Percentiles rank a stretch among this genome's conserved stretches.
Evolutionary conservation across 768 basidiomycete species (phyloP).

Genomic region (Crucibulum laeve): DNA sequence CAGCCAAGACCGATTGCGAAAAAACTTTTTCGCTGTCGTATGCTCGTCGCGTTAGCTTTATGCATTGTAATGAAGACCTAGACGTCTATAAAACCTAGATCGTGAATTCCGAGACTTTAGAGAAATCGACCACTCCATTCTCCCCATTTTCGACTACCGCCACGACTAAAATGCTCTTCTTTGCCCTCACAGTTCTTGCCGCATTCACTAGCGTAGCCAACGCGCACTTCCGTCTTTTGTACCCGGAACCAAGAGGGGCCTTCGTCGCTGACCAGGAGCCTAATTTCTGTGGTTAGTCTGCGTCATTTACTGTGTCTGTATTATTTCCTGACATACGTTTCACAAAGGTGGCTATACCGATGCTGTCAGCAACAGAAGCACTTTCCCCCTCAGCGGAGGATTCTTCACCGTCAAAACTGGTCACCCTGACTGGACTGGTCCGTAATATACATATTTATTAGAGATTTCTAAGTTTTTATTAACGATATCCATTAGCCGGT

Average conservation of each 20-base stretch:
- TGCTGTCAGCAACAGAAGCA: constrained; percentile 50
- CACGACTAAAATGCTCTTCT: constrained; percentile 4
- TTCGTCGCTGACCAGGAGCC: constrained; percentile 56
- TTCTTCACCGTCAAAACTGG: constrained; percentile 56
- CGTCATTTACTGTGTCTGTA: background rate
- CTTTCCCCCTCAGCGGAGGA: constrained; percentile 63
- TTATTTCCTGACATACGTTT: background rate
- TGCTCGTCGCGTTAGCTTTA: no score
- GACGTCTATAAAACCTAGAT: background rate
- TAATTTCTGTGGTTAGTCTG: constrained; percentile 60
- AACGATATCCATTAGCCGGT: constrained; percentile 32
- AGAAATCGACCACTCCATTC: constrained; percentile 5
- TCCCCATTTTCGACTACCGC: background rate
- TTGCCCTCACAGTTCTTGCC: constrained; percentile 2
- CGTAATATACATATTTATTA: constrained; percentile 17
- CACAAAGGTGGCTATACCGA: constrained; percentile 31
- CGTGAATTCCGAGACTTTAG: background rate
- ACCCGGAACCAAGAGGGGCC: constrained; percentile 62
- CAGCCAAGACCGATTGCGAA: no score
- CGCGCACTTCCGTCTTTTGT: constrained; percentile 76
- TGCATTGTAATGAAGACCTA: no score
- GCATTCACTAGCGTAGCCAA: constrained; percentile 36
- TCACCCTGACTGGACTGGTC: constrained; percentile 53
- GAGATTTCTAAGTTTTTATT: background rate
- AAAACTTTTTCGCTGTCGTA: no score